Evolutionary conservation across 345 rosid species (phyloP).

Genomic region (Anacardium occidentale): DNA sequence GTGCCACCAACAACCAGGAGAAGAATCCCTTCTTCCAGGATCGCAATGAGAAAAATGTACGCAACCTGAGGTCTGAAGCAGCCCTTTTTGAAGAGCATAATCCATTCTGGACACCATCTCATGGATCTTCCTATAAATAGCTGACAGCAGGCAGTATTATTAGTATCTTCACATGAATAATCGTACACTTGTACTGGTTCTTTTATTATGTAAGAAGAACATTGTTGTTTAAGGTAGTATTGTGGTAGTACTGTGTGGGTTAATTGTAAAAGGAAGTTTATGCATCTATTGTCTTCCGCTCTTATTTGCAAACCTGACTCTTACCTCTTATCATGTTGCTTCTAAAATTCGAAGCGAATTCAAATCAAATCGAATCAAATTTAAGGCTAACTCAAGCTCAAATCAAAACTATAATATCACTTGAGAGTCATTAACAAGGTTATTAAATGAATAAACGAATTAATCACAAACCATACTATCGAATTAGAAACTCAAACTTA

Average conservation of each 20-base stretch:
- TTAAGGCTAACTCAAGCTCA: too few species aligned
- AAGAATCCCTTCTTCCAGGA: constrained; percentile 26
- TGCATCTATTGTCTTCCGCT: too few species aligned
- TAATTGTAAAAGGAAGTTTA: too few species aligned
- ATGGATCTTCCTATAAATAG: constrained; percentile 18
- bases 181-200: not conserved
- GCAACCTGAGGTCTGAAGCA: constrained; percentile 23
- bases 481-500: too few species aligned
- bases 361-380: too few species aligned
- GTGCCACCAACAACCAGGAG: not conserved
- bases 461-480: too few species aligned
- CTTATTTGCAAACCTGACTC: too few species aligned
- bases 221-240: constrained; percentile 29
- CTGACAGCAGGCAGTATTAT: not conserved
- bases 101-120: constrained; percentile 29
- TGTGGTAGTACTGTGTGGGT: too few species aligned
- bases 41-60: constrained; percentile 10
- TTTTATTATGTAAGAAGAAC: constrained; percentile 19
- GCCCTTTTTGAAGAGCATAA: constrained; percentile 26
- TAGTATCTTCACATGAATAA: not conserved
- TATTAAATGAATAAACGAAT: too few species aligned
- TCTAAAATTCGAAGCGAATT: too few species aligned
- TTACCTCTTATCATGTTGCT: too few species aligned
- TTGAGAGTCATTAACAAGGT: too few species aligned
- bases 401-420: not conserved